A percentile compares a stretch with the other conserved stretches of the same genome.
Evolutionary conservation across 2,329 filamentous ascomycete genomes (phyloP).

Genomic region (Beauveria asiatica): DNA sequence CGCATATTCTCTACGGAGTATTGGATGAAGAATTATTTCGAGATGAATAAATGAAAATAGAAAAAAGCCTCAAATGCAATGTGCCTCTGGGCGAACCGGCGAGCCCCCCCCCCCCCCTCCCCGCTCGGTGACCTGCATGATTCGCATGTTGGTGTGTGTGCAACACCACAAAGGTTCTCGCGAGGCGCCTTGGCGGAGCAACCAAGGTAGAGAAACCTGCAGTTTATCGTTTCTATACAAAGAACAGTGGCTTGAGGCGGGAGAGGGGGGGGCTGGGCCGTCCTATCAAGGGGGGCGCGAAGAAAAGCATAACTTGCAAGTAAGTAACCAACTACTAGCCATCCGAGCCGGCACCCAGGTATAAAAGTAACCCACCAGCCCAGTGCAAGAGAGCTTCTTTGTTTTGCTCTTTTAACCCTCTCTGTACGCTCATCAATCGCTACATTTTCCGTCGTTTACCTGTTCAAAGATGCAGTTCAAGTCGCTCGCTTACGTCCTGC

Average conservation of each 20-base stretch:
- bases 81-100: no score
- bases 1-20: no score
- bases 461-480: slow-evolving; percentile 7
- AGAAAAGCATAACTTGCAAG: neutral
- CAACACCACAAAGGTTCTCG: slow-evolving; percentile 12
- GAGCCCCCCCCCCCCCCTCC: no score
- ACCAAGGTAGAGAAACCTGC: neutral
- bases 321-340: neutral
- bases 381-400: neutral
- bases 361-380: neutral
- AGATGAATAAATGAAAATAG: neutral
- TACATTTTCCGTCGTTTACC: neutral
- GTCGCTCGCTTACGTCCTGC: slow-evolving; percentile 1
- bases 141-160: neutral
- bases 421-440: neutral
- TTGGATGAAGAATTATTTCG: neutral
- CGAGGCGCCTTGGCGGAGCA: slow-evolving; percentile 10
- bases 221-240: neutral
- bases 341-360: neutral
- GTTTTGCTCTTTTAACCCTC: neutral
- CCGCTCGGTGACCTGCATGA: neutral
- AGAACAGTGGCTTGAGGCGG: neutral
- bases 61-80: no score
- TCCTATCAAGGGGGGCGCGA: neutral
- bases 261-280: neutral